Conservation (phyloP, 2,329 filamentous ascomycete genomes). For the Cryphonectria radicalis region DNA sequence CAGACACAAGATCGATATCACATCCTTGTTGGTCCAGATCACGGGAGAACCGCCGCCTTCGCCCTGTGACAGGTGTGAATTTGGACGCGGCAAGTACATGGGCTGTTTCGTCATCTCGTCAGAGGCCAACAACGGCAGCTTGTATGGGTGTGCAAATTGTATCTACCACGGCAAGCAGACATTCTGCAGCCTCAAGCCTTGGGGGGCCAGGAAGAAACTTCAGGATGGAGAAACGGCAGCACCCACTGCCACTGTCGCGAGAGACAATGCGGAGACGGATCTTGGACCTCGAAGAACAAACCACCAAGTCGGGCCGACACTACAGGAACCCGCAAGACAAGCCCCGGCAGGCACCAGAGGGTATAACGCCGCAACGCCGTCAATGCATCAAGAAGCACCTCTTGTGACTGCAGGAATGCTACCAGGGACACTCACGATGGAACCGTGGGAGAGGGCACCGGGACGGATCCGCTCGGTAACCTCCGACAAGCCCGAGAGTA, state of each 20-base stretch:
- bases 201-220: background rate
- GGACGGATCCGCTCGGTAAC: background rate
- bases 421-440: background rate
- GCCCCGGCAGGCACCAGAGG: background rate
- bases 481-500: conserved; percentile 1
- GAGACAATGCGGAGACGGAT: background rate
- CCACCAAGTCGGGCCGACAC: background rate
- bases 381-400: background rate
- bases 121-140: background rate
- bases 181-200: conserved; percentile 17
- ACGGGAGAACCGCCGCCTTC: conserved; percentile 9
- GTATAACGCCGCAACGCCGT: background rate
- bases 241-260: background rate
- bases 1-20: conserved; percentile 9
- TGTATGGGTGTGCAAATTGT: conserved; percentile 23
- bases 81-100: conserved; percentile 4
- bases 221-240: background rate
- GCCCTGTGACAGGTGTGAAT: conserved; percentile 11
- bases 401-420: background rate
- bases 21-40: conserved; percentile 14
- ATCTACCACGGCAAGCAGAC: conserved; percentile 21
- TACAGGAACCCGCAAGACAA: background rate
- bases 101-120: conserved; percentile 14
- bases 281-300: background rate
- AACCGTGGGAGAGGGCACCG: conserved; percentile 10